Percentiles rank a stretch among this genome's conserved stretches.
Evolutionary conservation across 768 basidiomycete genomes (phyloP).

Genomic region (Podaxis sp.): DNA sequence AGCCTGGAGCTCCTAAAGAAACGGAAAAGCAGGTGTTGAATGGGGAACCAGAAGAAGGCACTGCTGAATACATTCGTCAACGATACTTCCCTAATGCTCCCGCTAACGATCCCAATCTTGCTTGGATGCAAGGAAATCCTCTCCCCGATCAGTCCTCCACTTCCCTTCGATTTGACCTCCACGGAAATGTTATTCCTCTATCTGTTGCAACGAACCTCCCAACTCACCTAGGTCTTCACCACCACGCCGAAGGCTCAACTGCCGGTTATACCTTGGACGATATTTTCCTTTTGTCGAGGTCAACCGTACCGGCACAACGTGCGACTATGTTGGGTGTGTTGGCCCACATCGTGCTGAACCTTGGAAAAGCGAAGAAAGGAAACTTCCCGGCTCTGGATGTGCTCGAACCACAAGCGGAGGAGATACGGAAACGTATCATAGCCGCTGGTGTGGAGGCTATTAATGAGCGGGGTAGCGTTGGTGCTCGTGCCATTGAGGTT

Average conservation of each 20-base stretch:
- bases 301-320: constrained; percentile 80
- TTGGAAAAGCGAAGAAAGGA: constrained; percentile 27
- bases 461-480: constrained; percentile 60
- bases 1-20: not conserved
- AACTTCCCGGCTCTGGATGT: constrained; percentile 32
- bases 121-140: constrained; percentile 61
- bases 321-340: constrained; percentile 77
- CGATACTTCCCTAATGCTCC: constrained; percentile 78
- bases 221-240: constrained; percentile 84
- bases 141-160: constrained; percentile 24
- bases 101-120: constrained; percentile 65
- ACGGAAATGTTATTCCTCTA: constrained; percentile 62
- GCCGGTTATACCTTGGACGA: constrained; percentile 92
- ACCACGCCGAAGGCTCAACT: constrained; percentile 73
- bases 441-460: constrained; percentile 66
- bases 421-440: constrained; percentile 58
- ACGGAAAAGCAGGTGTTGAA: not conserved
- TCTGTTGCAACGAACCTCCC: constrained; percentile 56
- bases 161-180: constrained; percentile 73
- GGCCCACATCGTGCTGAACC: constrained; percentile 45
- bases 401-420: constrained; percentile 34
- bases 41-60: constrained; percentile 52
- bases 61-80: constrained; percentile 77
- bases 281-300: constrained; percentile 72
- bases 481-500: constrained; percentile 63